Evolutionary conservation across 495 filamentous ascomycete genomes (phyloP).

Genomic region (Emericellopsis terricola): DNA sequence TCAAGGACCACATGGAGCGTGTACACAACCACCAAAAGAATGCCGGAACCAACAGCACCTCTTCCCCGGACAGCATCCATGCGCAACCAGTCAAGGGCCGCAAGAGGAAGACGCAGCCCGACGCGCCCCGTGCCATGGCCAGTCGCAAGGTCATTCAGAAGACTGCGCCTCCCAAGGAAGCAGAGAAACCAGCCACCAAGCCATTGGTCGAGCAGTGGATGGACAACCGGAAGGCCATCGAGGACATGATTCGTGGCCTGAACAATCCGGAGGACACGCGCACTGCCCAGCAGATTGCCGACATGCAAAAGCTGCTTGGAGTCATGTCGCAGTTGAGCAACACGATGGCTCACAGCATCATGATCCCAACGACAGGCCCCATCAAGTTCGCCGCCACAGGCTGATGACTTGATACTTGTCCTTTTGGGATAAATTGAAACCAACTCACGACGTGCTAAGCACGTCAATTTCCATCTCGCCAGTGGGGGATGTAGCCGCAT

Average conservation of each 20-base stretch:
- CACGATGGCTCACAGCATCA: not conserved
- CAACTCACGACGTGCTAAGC: too few species aligned
- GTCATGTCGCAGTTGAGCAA: slow-evolving; percentile 1
- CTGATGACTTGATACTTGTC: too few species aligned
- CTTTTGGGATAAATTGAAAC: too few species aligned
- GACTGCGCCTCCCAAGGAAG: slow-evolving; percentile 11
- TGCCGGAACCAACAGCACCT: slow-evolving; percentile 10
- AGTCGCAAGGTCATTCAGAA: slow-evolving; percentile 22
- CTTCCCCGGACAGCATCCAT: not conserved
- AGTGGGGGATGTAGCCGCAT: too few species aligned
- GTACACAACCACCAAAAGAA: slow-evolving; percentile 61
- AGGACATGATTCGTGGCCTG: slow-evolving; percentile 20
- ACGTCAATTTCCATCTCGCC: too few species aligned
- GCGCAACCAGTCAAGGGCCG: slow-evolving; percentile 20
- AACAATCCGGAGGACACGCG: slow-evolving; percentile 25
- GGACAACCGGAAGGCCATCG: slow-evolving; percentile 26
- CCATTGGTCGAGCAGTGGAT: slow-evolving; percentile 26
- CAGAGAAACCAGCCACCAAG: slow-evolving; percentile 11
- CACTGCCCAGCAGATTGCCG: slow-evolving; percentile 21
- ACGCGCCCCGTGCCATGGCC: slow-evolving; percentile 15
- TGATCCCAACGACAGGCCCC: not conserved
- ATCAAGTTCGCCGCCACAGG: not conserved
- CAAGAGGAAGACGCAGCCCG: slow-evolving; percentile 28
- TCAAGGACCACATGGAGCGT: slow-evolving; percentile 85
- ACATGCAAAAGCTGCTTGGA: slow-evolving; percentile 9